Percentiles rank a stretch among this genome's conserved stretches.
These are phyloP conservation scores for Xylariales sp. DNA, from an alignment of 2,329 filamentous ascomycete genomes.

Conservation along the genomic window DNA sequence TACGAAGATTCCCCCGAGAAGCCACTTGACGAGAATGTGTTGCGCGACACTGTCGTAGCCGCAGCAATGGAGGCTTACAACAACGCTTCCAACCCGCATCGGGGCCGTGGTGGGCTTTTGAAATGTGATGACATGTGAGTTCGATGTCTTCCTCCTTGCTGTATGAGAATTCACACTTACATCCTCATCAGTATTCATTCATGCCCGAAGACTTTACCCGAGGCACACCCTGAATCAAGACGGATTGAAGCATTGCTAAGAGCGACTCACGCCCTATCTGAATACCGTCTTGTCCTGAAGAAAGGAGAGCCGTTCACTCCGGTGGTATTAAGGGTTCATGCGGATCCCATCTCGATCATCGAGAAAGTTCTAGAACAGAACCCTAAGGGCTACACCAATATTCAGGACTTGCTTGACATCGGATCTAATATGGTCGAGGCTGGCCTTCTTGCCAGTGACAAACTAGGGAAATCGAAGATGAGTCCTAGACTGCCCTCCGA, in stretches of 20 bases:
- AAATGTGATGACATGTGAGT: constrained; percentile 80
- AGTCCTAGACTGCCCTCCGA: constrained; percentile 44
- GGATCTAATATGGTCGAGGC: constrained; percentile 74
- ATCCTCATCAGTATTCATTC: constrained; percentile 65
- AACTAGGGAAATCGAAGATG: constrained; percentile 45
- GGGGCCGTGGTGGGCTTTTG: constrained; percentile 79
- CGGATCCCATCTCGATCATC: constrained; percentile 79
- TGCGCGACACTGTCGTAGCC: constrained; percentile 71
- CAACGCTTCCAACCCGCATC: constrained; percentile 84
- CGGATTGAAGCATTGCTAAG: constrained; percentile 73
- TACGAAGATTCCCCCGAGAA: constrained; percentile 64
- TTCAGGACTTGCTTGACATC: constrained; percentile 78
- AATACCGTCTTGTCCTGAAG: constrained; percentile 81
- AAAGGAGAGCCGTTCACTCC: constrained; percentile 84
- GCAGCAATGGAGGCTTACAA: constrained; percentile 79
- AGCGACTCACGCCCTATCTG: constrained; percentile 79
- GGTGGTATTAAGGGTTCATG: constrained; percentile 79
- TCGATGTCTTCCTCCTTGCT: background rate
- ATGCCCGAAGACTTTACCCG: constrained; percentile 68
- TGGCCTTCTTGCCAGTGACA: constrained; percentile 57
- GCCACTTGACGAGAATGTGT: constrained; percentile 60
- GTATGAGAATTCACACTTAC: constrained; percentile 12
- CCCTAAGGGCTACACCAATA: constrained; percentile 75
- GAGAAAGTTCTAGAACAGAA: constrained; percentile 82
- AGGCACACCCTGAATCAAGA: constrained; percentile 62